Percentiles rank a stretch among this genome's conserved stretches.
Conservation (phyloP, 2,329 filamentous ascomycete species). For the Torrubiellomyces zombiae region DNA sequence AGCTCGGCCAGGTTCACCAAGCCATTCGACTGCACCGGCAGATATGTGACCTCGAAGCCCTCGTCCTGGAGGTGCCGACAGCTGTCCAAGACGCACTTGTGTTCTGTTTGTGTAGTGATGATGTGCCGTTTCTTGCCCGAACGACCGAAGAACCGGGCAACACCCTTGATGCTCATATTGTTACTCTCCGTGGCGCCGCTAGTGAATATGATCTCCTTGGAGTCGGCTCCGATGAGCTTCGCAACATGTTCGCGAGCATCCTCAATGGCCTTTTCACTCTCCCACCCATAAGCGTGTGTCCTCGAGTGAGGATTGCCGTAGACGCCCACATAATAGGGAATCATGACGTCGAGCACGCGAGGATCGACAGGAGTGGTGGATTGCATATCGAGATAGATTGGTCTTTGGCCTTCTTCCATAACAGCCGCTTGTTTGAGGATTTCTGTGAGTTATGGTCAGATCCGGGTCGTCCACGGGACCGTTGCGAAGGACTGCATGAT, state of each 20-base stretch:
- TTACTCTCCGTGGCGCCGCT: conserved; percentile 97
- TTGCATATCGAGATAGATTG: conserved; percentile 98
- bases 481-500: too few species aligned
- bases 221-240: conserved; percentile 74
- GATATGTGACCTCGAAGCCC: conserved; percentile 90
- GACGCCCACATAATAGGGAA: conserved; percentile 81
- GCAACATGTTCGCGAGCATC: conserved; percentile 72
- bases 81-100: conserved; percentile 97
- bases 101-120: conserved; percentile 92
- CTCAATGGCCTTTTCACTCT: conserved; percentile 88
- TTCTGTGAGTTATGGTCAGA: conserved; percentile 27
- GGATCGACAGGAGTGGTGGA: conserved; percentile 92
- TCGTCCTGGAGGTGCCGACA: conserved; percentile 94
- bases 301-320: conserved; percentile 96
- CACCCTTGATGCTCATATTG: conserved; percentile 99
- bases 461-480: too few species aligned
- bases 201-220: conserved; percentile 98
- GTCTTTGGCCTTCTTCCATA: conserved; percentile 81
- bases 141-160: conserved; percentile 85
- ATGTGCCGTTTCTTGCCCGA: conserved; percentile 97
- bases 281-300: conserved; percentile 97
- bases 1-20: conserved; percentile 70
- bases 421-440: conserved; percentile 83
- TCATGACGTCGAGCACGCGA: conserved; percentile 88
- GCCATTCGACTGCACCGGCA: conserved; percentile 79